Evolutionary conservation across 2,329 filamentous ascomycete genomes (phyloP).

Genomic region (Ophiostoma sp.): DNA sequence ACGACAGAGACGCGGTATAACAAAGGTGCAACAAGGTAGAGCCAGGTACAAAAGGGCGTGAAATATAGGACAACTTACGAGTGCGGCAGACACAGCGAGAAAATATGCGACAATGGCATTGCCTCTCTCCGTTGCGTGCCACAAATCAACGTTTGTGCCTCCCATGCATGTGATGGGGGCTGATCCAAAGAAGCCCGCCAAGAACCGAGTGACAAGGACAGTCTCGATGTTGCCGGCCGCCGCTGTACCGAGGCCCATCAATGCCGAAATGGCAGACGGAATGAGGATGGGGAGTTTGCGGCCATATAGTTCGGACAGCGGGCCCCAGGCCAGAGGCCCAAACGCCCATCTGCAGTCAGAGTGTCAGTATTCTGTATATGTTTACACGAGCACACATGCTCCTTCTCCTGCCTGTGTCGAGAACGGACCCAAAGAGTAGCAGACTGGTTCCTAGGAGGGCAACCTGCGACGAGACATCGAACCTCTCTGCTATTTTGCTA

Average conservation of each 20-base stretch:
- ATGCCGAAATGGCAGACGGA: neutral
- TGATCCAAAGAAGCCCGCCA: slow-evolving; percentile 14
- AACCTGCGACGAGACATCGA: slow-evolving; percentile 17
- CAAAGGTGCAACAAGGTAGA: neutral
- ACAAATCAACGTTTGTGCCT: slow-evolving; percentile 17
- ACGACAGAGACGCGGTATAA: neutral
- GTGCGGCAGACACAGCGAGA: slow-evolving; percentile 5
- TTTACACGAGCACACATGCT: neutral
- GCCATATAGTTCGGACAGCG: neutral
- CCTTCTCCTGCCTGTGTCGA: neutral
- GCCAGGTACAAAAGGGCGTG: neutral
- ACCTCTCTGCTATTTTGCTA: slow-evolving; percentile 14
- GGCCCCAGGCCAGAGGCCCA: neutral
- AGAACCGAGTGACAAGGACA: neutral
- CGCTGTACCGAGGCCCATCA: neutral
- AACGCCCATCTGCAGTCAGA: neutral
- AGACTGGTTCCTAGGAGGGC: slow-evolving; percentile 19
- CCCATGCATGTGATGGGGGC: slow-evolving; percentile 19
- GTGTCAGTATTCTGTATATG: neutral
- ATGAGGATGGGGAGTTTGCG: neutral
- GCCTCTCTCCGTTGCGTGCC: slow-evolving; percentile 17
- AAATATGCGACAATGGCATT: slow-evolving; percentile 20
- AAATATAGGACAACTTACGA: neutral
- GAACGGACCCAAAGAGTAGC: slow-evolving; percentile 15
- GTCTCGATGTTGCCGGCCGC: neutral